These are phyloP conservation scores for Beauveria varroae DNA, from an alignment of 2,329 filamentous ascomycete species.

Conservation along the genomic window DNA sequence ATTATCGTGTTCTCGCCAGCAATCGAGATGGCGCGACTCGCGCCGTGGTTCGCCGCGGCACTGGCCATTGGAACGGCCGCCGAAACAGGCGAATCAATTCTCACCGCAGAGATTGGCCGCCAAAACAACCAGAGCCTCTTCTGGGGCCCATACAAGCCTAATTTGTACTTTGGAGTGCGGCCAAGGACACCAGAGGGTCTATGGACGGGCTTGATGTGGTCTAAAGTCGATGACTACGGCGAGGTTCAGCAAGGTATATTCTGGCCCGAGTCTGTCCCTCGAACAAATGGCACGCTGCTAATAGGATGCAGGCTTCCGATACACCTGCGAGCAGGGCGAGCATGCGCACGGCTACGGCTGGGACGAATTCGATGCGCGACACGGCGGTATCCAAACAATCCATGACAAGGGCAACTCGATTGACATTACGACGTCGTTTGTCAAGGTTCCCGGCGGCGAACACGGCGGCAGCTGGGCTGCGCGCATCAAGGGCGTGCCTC, in stretches of 20 bases:
- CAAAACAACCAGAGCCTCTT: constrained; percentile 75
- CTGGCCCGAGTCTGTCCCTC: not conserved
- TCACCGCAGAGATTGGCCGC: constrained; percentile 42
- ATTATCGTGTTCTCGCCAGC: not conserved
- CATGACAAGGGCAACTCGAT: constrained; percentile 83
- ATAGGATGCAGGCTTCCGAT: constrained; percentile 60
- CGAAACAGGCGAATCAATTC: constrained; percentile 28
- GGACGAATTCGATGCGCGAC: constrained; percentile 91
- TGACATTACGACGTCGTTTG: constrained; percentile 86
- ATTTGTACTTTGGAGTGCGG: constrained; percentile 87
- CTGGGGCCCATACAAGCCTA: constrained; percentile 93
- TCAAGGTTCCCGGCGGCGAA: constrained; percentile 80
- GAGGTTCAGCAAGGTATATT: constrained; percentile 66
- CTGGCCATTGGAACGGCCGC: constrained; percentile 20
- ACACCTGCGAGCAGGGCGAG: constrained; percentile 93
- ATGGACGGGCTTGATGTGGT: constrained; percentile 81
- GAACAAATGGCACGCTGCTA: not conserved
- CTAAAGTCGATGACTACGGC: constrained; percentile 69
- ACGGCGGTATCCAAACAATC: constrained; percentile 81
- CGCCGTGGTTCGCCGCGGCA: constrained; percentile 24
- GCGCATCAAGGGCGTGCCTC: constrained; percentile 73
- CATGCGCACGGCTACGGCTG: constrained; percentile 94
- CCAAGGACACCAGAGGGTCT: constrained; percentile 76
- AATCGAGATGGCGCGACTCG: constrained; percentile 23
- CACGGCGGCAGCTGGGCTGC: constrained; percentile 91